Percentiles rank a stretch among this genome's conserved stretches.
phyloP scores from a whole-genome alignment of 345 rosid genomes.

The Eucalyptus melliodora region DNA sequence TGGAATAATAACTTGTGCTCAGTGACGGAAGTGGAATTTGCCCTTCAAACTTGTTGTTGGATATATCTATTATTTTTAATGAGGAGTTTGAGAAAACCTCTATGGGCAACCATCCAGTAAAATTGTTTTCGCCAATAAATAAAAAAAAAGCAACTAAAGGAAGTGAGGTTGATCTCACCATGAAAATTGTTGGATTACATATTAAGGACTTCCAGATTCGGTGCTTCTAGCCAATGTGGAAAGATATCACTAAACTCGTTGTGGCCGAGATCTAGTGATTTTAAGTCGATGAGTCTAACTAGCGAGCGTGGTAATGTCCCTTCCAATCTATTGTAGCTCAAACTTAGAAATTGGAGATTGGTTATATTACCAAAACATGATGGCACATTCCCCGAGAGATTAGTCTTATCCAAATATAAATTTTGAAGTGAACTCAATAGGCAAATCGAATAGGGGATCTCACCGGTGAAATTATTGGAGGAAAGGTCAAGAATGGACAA shows the following conservation, averaged over 20 bases:
- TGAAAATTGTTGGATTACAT: background rate
- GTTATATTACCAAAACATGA: background rate
- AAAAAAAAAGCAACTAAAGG: fast-evolving
- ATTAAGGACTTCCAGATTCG: fast-evolving
- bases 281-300: fast-evolving
- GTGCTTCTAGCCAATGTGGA: background rate
- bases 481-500: fast-evolving
- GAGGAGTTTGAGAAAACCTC: background rate
- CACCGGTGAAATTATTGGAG: background rate
- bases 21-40: background rate
- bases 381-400: background rate
- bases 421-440: fast-evolving
- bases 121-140: fast-evolving
- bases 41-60: background rate
- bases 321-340: no score
- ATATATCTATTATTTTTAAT: no score
- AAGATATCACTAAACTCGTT: background rate
- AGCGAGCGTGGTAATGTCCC: background rate
- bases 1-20: fast-evolving
- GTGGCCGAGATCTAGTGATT: fast-evolving
- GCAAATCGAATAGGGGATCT: background rate
- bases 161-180: background rate
- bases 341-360: fast-evolving
- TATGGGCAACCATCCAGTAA: background rate
- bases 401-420: fast-evolving